phyloP scores from a whole-genome alignment of 306 rosid genomes.

The Hippophae rhamnoides region DNA sequence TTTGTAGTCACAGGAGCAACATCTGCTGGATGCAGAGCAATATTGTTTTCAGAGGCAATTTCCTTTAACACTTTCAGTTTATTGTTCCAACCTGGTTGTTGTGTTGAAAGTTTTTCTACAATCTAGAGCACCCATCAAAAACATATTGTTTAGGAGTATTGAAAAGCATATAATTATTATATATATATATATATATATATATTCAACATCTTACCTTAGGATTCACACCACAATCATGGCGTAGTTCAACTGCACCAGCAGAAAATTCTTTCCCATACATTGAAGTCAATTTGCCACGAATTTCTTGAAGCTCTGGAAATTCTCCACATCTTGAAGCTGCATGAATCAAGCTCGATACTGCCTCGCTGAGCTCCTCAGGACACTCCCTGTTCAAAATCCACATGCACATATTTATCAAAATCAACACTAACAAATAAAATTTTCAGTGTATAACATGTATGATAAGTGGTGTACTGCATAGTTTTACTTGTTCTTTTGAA shows the following conservation, averaged over 20 bases:
- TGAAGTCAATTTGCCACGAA: slow-evolving; percentile 35
- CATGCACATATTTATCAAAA: not conserved
- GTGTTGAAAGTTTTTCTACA: slow-evolving; percentile 41
- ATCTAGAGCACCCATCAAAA: slow-evolving; percentile 31
- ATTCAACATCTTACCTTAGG: slow-evolving; percentile 22
- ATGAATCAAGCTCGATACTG: slow-evolving; percentile 42
- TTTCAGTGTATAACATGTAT: no score
- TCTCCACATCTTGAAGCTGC: slow-evolving; percentile 74
- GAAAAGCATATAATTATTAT: no score
- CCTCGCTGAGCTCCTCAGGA: slow-evolving; percentile 53
- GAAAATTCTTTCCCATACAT: slow-evolving; percentile 47
- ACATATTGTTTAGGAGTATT: not conserved
- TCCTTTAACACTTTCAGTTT: slow-evolving; percentile 31
- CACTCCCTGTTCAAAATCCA: slow-evolving; percentile 40
- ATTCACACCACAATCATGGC: slow-evolving; percentile 42
- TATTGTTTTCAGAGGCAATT: slow-evolving; percentile 41
- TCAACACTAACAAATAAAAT: not conserved
- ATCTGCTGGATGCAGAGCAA: slow-evolving; percentile 35
- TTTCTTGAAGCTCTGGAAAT: slow-evolving; percentile 62
- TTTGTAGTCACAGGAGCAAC: slow-evolving; percentile 14
- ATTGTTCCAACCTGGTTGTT: slow-evolving; percentile 24
- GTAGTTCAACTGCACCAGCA: slow-evolving; percentile 37
- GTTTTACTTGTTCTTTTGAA: slow-evolving; percentile 38
- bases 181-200: no score
- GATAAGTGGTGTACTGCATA: not conserved